Base-by-base conservation (phyloP, 139 green algal genomes). In the Chlamydomonas sphaeroides region DNA sequence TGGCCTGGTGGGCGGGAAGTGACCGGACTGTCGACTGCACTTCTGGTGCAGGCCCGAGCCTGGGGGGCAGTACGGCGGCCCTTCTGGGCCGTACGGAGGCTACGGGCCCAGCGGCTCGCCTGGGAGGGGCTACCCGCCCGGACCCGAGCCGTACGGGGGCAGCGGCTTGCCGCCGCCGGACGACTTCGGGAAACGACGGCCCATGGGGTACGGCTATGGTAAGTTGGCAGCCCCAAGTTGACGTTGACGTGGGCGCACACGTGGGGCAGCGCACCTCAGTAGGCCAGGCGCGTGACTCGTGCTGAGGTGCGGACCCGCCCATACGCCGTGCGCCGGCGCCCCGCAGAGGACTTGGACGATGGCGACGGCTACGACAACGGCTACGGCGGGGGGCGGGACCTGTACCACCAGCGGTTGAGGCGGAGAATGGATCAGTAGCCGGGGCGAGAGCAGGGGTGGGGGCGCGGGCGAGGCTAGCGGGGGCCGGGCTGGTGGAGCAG, bases 381-480 rank as follows among this genome's bases (percentile, higher is more conserved):
- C 1, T 82, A 82, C 75, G 75, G 75, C 42, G 75, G 75, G 5
- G 75, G 75, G 20, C 61, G 75, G 4, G 75, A 82, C 62, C 48
- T 82, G 32, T 82, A 82, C 75, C 75, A 82, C 33, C 75, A 82
- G 75, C 75, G 75, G 21, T 65, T 82, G 21, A 42, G 75, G 45
- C 42, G 75, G 32, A 42, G 75, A 36, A 82, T 82, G 75, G 75
- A 82, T 21, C 42, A 72, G 36, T 80, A 23, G 62, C 45, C 5
- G 17, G 1, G 3, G 10, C 11, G 30, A 4, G 2, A 59, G 26
- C n/a, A n/a, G n/a, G n/a, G n/a, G n/a, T n/a, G 26, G 28, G 15
- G 5, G 67, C 38, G 11, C 0, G 11, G 7, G 20, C 10, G 67
- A 14, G 41, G 7, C 11, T 4, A 42, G 18, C 6, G 28, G 15